phyloP scores from a whole-genome alignment of 2,329 filamentous ascomycete genomes.

The Aspergillus thermomutatus region DNA sequence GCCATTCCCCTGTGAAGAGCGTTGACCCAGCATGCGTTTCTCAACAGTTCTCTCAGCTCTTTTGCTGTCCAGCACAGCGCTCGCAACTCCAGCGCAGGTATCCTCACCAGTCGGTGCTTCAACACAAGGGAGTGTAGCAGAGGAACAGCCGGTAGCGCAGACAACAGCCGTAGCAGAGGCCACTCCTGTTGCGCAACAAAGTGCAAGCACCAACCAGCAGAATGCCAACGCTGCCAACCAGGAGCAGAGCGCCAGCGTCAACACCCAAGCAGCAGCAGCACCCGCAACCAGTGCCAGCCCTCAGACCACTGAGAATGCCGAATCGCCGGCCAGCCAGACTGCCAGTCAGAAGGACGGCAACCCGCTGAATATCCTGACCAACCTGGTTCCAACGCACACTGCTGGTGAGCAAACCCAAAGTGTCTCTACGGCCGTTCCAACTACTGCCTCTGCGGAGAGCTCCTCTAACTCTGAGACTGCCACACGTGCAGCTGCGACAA shows the following conservation, averaged over 20 bases:
- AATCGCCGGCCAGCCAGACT: neutral
- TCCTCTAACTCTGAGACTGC: neutral
- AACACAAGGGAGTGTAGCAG: constrained; percentile 9
- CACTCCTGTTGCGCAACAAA: constrained; percentile 3
- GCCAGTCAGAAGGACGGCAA: neutral
- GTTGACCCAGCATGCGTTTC: constrained; percentile 20
- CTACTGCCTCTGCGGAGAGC: neutral
- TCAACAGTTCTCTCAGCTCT: constrained; percentile 17
- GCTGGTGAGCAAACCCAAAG: neutral
- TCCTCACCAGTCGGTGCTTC: constrained; percentile 13
- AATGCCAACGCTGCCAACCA: constrained; percentile 1
- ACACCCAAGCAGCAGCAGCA: constrained; percentile 4
- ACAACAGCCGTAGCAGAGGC: constrained; percentile 5
- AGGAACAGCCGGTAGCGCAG: constrained; percentile 13
- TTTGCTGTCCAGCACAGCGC: constrained; percentile 20
- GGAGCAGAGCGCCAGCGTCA: neutral
- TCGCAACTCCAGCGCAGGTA: constrained; percentile 18
- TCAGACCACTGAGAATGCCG: neutral
- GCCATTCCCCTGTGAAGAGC: constrained; percentile 13
- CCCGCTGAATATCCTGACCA: neutral
- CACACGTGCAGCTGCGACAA: constrained; percentile 2
- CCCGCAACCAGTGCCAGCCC: neutral
- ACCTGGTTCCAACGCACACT: neutral
- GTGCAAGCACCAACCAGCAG: constrained; percentile 1
- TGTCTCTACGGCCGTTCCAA: neutral